These are phyloP conservation scores for Silene uniflora DNA, from an alignment of 148 eudicot species.

Conservation along the genomic window DNA sequence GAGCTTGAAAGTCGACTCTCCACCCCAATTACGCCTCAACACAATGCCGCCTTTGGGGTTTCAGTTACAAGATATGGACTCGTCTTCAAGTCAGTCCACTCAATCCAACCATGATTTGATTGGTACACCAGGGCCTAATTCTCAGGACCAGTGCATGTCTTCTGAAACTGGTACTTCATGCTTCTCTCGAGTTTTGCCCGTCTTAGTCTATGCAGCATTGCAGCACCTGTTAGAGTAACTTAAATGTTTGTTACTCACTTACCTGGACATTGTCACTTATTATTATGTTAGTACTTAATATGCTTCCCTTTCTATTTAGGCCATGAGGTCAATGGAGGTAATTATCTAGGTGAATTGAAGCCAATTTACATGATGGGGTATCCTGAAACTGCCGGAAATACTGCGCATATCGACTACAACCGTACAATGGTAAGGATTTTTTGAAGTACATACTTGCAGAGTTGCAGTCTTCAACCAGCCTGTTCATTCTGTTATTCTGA, in stretches of 20 bases:
- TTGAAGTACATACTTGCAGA: not conserved
- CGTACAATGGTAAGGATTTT: slow-evolving; percentile 43
- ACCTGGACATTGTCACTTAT: too few relatives aligned
- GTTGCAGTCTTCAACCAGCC: not conserved
- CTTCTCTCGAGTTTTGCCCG: not conserved
- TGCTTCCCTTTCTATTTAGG: slow-evolving; percentile 20
- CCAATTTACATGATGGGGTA: slow-evolving; percentile 42
- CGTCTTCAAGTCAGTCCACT: slow-evolving; percentile 53
- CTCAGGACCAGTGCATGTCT: slow-evolving; percentile 64
- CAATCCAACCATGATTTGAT: slow-evolving; percentile 46
- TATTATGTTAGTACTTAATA: too few relatives aligned
- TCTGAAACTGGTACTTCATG: slow-evolving; percentile 53
- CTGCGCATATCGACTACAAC: slow-evolving; percentile 44
- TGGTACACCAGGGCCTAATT: slow-evolving; percentile 37
- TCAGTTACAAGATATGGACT: slow-evolving; percentile 43
- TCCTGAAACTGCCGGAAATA: slow-evolving; percentile 33
- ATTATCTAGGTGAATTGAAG: slow-evolving; percentile 39
- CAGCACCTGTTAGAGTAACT: too few relatives aligned
- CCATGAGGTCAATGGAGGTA: slow-evolving; percentile 45
- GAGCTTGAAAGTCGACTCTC: slow-evolving; percentile 44
- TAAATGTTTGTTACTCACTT: too few relatives aligned
- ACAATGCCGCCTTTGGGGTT: slow-evolving; percentile 32
- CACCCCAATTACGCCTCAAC: slow-evolving; percentile 31
- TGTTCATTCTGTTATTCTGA: slow-evolving; percentile 1
- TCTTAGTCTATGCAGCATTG: not conserved